Evolutionary conservation across 176 grass and related monocot genomes (phyloP), one percentile per base, ranked within the genome.

Genomic region (Aegilops umbellulata): DNA sequence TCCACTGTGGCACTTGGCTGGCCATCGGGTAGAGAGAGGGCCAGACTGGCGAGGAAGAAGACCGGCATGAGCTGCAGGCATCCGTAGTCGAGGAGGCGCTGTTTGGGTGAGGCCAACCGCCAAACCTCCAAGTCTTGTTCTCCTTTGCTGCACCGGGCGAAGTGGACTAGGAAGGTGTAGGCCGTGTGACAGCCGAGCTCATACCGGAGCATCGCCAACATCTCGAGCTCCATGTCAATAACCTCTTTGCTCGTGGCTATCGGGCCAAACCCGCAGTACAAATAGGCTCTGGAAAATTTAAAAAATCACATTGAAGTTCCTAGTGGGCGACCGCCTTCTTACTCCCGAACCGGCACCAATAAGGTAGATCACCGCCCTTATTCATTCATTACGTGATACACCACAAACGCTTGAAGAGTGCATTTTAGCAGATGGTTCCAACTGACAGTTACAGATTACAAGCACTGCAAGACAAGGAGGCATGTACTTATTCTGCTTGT

Each of bases 151-250:
- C 3, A 3, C n/a, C 72, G 66, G 17, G 83, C 69, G 83, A 90
- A 86, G 62, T 82, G 78, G 6, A 77, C 49, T 10, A 90, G 62
- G 78, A 90, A 90, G 49, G 78, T 86, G 83, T 70, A 4, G 10
- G 88, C 83, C 70, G 70, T 86, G 19, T 70, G 78, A 7, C 22
- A 7, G n/a, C 78, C n/a, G 36, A 90, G 62, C 7, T 71, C 27
- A 70, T 76, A 81, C 62, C 11, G 78, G 47, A 89, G 88, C 62
- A 70, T 38, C 10, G 3, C 36, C 16, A 86, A 16, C 27, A 90
- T 58, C 16, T 19, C 27, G n/a, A 11, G 64, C 78, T 86, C 78
- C 88, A 35, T 55, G 62, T 6, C 11, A 1, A 49, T 38, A 78
- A 89, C 49, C 46, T 73, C 66, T 66, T 42, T 10, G 44, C 25